Evolutionary conservation across 1,139 yeast genomes (phyloP).

Genomic region (Nakaseomyces kungkrabaensis): DNA sequence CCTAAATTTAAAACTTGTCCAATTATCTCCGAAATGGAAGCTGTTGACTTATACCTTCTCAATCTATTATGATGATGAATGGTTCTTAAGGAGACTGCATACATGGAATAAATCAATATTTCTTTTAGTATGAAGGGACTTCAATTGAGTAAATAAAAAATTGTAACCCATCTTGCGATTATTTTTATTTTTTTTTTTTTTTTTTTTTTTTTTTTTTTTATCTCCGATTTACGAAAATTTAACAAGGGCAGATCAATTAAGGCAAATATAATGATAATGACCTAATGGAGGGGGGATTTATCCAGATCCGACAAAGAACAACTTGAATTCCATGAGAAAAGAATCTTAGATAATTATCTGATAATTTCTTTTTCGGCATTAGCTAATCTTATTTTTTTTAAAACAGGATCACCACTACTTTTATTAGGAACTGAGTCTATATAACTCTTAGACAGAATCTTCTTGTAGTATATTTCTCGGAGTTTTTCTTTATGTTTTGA

Average conservation of each 20-base stretch:
- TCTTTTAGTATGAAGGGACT: not conserved
- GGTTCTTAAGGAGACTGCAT: not conserved
- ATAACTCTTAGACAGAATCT: constrained; percentile 5
- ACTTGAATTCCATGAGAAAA: no score
- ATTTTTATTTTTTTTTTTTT: no score
- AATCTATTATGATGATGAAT: not conserved
- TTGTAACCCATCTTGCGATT: not conserved
- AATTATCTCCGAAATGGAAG: not conserved
- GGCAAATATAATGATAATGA: no score
- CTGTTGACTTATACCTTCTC: not conserved
- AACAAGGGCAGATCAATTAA: no score
- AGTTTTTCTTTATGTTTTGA: constrained; percentile 28
- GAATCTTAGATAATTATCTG: not conserved
- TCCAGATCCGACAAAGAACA: no score
- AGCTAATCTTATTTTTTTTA: not conserved
- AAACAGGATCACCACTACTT: not conserved
- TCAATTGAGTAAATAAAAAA: no score
- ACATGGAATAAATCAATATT: not conserved
- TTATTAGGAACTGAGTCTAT: not conserved
- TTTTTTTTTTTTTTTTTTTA: no score
- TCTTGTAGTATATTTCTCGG: constrained; percentile 24
- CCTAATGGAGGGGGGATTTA: no score
- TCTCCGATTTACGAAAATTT: not conserved
- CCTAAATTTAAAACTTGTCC: not conserved
- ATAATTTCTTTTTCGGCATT: not conserved